Conservation (phyloP, 352 stramenopile genomes). For the Globisporangium acanthophoron region DNA sequence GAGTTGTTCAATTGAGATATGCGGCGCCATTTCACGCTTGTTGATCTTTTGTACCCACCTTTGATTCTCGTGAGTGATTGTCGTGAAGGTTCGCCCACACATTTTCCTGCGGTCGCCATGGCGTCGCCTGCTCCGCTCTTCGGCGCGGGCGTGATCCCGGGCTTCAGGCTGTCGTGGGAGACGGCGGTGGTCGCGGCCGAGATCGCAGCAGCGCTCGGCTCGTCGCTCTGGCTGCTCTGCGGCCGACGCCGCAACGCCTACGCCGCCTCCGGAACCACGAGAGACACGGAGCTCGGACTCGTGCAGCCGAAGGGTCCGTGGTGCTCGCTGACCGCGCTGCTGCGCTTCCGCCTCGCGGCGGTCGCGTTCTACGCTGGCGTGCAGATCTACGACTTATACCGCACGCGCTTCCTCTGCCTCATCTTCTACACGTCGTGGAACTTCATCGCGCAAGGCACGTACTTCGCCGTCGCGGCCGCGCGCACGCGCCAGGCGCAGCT, state of each 20-base stretch:
- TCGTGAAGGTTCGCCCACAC: too few species aligned
- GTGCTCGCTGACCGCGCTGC: constrained; percentile 35
- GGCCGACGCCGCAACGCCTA: constrained; percentile 2
- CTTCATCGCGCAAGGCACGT: constrained; percentile 63
- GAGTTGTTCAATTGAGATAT: too few species aligned
- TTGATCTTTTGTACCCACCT: too few species aligned
- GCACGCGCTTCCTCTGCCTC: constrained; percentile 41
- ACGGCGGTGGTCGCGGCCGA: constrained; percentile 40
- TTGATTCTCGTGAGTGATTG: too few species aligned
- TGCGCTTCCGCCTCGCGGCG: constrained; percentile 30
- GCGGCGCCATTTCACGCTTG: too few species aligned
- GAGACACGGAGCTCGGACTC: constrained; percentile 6
- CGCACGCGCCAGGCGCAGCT: constrained; percentile 20
- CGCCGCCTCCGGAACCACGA: not conserved
- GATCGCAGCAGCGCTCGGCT: constrained; percentile 31
- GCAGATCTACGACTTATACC: constrained; percentile 55
- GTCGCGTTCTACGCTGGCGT: constrained; percentile 48
- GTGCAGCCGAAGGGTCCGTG: constrained; percentile 31
- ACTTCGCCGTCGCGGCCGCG: constrained; percentile 38
- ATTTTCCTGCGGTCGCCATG: too few species aligned
- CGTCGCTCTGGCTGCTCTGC: constrained; percentile 44
- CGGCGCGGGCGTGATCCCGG: constrained; percentile 1
- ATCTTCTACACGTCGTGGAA: constrained; percentile 87
- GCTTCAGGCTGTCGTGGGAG: constrained; percentile 37
- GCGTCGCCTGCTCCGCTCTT: not conserved